phyloP scores from a whole-genome alignment of 164 flowering plant species.

The Taxillus chinensis region DNA sequence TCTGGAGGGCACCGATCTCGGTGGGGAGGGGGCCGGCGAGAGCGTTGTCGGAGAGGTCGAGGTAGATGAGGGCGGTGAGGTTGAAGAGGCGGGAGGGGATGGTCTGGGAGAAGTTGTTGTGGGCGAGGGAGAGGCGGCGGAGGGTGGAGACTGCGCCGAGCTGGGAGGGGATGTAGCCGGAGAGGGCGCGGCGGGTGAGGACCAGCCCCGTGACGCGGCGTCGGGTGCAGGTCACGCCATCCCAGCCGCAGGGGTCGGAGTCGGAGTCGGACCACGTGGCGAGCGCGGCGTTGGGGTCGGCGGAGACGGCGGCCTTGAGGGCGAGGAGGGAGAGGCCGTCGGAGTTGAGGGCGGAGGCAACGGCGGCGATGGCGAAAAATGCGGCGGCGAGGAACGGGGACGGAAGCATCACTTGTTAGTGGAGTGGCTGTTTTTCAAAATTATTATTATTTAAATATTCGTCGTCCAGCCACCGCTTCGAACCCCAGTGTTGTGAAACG shows the following conservation, averaged over 20 bases:
- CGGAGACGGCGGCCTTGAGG: constrained; percentile 66
- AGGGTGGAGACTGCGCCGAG: constrained; percentile 60
- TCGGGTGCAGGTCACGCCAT: constrained; percentile 46
- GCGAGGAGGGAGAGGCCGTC: constrained; percentile 91
- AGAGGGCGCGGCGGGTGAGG: constrained; percentile 39
- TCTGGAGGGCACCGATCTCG: constrained; percentile 30
- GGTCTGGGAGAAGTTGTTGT: constrained; percentile 49
- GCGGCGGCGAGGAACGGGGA: constrained; percentile 4
- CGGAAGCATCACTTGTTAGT: not conserved
- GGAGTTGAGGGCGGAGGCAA: constrained; percentile 40
- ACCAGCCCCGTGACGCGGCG: constrained; percentile 40
- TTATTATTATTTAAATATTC: too few relatives aligned
- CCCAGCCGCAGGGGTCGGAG: constrained; percentile 69
- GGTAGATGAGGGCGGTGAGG: constrained; percentile 34
- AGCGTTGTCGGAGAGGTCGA: constrained; percentile 72
- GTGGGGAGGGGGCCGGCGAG: constrained; percentile 54
- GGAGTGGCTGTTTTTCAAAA: too few relatives aligned
- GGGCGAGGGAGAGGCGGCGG: constrained; percentile 33
- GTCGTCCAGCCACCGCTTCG: too few relatives aligned
- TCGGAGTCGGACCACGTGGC: constrained; percentile 53
- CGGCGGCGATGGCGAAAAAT: constrained; percentile 7
- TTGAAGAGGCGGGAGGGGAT: constrained; percentile 53
- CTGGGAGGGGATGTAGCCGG: constrained; percentile 87
- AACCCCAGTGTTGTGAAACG: too few relatives aligned
- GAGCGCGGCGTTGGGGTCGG: constrained; percentile 52